Conservation (phyloP, 2,329 filamentous ascomycete species). For the Pleurostoma richardsiae region DNA sequence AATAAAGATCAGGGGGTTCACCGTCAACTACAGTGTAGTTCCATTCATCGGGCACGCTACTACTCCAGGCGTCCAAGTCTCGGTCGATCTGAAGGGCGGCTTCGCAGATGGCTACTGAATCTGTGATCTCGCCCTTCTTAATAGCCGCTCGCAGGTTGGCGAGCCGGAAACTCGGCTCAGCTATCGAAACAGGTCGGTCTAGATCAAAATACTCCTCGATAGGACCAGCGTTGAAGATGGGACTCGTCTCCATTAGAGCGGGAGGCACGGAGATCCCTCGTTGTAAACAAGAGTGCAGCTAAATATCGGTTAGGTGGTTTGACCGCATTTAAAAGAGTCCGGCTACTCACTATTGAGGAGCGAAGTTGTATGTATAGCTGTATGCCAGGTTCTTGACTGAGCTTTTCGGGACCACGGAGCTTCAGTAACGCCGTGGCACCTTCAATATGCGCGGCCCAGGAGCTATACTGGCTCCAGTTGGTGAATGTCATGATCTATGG, state of each 20-base stretch:
- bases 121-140: conserved; percentile 8
- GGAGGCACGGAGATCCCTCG: conserved; percentile 9
- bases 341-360: conserved; percentile 16
- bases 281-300: conserved; percentile 14
- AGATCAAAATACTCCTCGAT: conserved; percentile 1
- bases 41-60: not conserved
- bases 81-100: conserved; percentile 5
- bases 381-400: conserved; percentile 9
- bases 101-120: conserved; percentile 6
- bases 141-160: conserved; percentile 13
- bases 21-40: not conserved
- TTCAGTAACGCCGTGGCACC: not conserved
- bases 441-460: not conserved
- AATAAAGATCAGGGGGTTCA: not conserved
- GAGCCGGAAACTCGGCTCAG: conserved; percentile 10
- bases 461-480: not conserved
- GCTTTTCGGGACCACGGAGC: not conserved
- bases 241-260: conserved; percentile 1
- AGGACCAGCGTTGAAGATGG: not conserved
- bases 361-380: conserved; percentile 17
- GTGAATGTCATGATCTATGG: not conserved
- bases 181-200: conserved; percentile 4
- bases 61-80: conserved; percentile 3
- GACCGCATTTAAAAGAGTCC: not conserved
- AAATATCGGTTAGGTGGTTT: not conserved